phyloP scores from a whole-genome alignment of 768 basidiomycete genomes.

The Kockovaella imperatae region DNA sequence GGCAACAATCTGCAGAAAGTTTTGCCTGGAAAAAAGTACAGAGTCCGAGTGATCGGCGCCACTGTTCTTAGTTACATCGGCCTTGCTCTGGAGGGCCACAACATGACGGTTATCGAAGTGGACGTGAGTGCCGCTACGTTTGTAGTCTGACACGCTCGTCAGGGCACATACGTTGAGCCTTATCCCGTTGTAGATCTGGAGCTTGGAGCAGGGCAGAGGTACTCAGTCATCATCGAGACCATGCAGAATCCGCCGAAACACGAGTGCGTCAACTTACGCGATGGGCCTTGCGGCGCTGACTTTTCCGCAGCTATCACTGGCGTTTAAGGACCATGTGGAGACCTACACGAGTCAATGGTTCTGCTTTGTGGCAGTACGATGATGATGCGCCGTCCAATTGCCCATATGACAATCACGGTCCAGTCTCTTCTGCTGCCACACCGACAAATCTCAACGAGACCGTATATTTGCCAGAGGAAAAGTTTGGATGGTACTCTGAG shows the following conservation, averaged over 20 bases:
- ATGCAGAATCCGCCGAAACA: neutral
- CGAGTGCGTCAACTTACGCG: neutral
- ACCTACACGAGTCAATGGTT: slow-evolving; percentile 5
- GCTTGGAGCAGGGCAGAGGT: slow-evolving; percentile 4
- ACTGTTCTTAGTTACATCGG: slow-evolving; percentile 1
- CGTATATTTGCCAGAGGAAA: too few species aligned
- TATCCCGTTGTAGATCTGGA: slow-evolving; percentile 2
- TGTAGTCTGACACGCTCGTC: neutral
- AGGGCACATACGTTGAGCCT: slow-evolving; percentile 10
- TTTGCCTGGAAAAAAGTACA: slow-evolving; percentile 2
- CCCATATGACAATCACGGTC: neutral
- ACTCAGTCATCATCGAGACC: slow-evolving; percentile 7
- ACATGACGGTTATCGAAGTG: slow-evolving; percentile 11
- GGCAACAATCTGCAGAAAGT: slow-evolving; percentile 5
- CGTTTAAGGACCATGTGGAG: slow-evolving; percentile 1
- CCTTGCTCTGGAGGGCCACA: slow-evolving; percentile 9
- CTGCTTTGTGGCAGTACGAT: slow-evolving; percentile 1
- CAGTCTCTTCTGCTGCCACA: neutral
- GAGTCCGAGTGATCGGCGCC: slow-evolving; percentile 2
- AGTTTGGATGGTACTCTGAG: too few species aligned
- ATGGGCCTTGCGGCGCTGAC: neutral
- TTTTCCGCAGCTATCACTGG: slow-evolving; percentile 2
- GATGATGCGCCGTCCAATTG: neutral
- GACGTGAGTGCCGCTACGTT: slow-evolving; percentile 3
- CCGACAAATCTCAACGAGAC: neutral